Percentiles rank a stretch among this genome's conserved stretches.
phyloP scores from a whole-genome alignment of 2,329 filamentous ascomycete genomes.

The Cercospora zeae-maydis region DNA sequence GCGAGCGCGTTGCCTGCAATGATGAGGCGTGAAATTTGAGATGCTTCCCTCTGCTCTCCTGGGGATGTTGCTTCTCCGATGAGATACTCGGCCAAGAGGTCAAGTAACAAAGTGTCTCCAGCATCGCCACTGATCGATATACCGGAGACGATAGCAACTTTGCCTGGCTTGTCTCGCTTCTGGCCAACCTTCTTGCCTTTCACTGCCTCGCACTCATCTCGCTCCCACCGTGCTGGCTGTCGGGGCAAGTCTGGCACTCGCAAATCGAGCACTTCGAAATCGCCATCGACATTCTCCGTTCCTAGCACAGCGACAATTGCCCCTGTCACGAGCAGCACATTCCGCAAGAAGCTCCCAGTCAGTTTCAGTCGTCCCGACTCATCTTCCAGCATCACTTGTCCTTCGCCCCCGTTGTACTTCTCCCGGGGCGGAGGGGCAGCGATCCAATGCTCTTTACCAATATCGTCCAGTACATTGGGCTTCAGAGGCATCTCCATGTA shows the following conservation, averaged over 20 bases:
- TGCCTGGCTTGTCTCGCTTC: conserved; percentile 52
- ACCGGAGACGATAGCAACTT: conserved; percentile 86
- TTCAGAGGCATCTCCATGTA: conserved; percentile 98
- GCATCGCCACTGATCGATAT: conserved; percentile 75
- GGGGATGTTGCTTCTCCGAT: conserved; percentile 72
- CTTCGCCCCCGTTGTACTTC: conserved; percentile 46
- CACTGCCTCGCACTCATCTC: conserved; percentile 50
- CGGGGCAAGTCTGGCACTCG: conserved; percentile 81
- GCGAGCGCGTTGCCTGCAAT: conserved; percentile 86
- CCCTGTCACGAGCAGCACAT: conserved; percentile 77
- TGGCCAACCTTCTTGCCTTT: conserved; percentile 40
- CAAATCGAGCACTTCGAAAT: conserved; percentile 88
- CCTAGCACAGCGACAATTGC: conserved; percentile 93
- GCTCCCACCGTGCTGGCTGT: conserved; percentile 76
- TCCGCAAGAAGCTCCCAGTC: conserved; percentile 65
- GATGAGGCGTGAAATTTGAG: conserved; percentile 76
- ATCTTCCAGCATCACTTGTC: conserved; percentile 73
- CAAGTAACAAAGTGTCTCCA: conserved; percentile 69
- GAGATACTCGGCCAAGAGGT: conserved; percentile 80
- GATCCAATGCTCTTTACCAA: conserved; percentile 93
- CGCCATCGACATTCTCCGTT: conserved; percentile 85
- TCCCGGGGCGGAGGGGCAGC: conserved; percentile 71
- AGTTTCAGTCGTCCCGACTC: conserved; percentile 85
- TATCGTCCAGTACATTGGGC: conserved; percentile 91
- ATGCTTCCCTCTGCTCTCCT: conserved; percentile 55